Evolutionary conservation across 805 yeast genomes (phyloP), one percentile per base, ranked within the genome.

Genomic region (Metschnikowia arizonensis): DNA sequence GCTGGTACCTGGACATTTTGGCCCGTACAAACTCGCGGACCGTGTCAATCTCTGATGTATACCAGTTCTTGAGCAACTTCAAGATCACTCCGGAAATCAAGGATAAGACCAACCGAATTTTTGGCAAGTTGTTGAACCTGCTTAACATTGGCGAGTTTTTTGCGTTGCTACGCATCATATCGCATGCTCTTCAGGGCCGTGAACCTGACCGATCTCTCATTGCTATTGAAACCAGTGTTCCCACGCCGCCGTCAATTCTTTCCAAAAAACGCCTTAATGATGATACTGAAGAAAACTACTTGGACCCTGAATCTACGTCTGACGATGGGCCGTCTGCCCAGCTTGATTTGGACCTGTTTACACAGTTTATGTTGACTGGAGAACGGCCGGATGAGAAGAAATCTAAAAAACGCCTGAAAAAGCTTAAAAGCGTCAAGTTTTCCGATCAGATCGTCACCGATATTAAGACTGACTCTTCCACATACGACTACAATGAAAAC

Each of bases 1-100:
- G 97, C 53, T 91, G 99, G 99, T 91, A 90, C 63, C 84, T 88
- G 53, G 90, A 88, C 58, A 79, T 91, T 26, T 76, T 85, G 30
- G 74, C 85, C 36, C 77, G 90, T 43, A 84, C 85, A 50, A 81
- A 82, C 31, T 75, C 82, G 34, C 74, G 82, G 49, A 66, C 86
- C 26, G 81, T 91, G 6, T 73, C 82, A 3, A 67, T 91, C 50
- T 76, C 73, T 9, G 98, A 93, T 61, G 86, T 88, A n/a, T 81
- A 85, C 63, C 69, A 69, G 38, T 91, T 91, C 61, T 69, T 93
- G 47, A 73, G 75, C 55, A 90, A 91, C 62, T 91, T 91, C 69
- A 82, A 79, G 45, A 66, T 91, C 11, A 58, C 81, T 2, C 73
- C 72, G 1, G 56, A 62, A 2, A 67, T 78, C 28, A 80, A 79